Evolutionary conservation across 768 basidiomycete species (phyloP).

Genomic region (Phlegmacium glaucopus): DNA sequence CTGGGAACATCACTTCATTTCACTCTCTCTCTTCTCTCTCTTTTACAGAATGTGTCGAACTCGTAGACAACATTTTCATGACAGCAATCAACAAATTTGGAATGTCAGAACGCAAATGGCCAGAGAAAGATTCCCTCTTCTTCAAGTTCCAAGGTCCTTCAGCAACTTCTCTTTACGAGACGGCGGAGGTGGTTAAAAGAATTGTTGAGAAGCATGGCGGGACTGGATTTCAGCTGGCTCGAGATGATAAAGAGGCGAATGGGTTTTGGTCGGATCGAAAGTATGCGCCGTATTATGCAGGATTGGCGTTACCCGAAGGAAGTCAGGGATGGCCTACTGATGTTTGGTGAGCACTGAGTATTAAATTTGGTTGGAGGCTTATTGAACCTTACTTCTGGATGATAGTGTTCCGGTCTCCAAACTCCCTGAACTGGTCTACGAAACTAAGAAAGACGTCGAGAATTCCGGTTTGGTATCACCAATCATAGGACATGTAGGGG

Average conservation of each 20-base stretch:
- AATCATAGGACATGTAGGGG: slow-evolving; percentile 77
- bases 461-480: slow-evolving; percentile 53
- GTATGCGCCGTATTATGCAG: slow-evolving; percentile 57
- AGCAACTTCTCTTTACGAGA: slow-evolving; percentile 53
- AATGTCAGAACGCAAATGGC: slow-evolving; percentile 52
- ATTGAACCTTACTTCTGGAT: neutral
- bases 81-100: slow-evolving; percentile 54
- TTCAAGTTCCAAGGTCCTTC: slow-evolving; percentile 85
- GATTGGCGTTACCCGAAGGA: slow-evolving; percentile 54
- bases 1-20: no score
- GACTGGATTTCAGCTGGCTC: slow-evolving; percentile 62
- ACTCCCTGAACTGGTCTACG: slow-evolving; percentile 59
- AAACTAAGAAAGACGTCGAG: slow-evolving; percentile 70
- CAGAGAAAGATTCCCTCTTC: slow-evolving; percentile 68
- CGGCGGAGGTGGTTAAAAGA: slow-evolving; percentile 52
- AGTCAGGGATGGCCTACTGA: slow-evolving; percentile 68
- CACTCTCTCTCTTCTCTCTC: neutral
- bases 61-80: slow-evolving; percentile 74
- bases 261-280: slow-evolving; percentile 76
- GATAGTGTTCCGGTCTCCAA: slow-evolving; percentile 58
- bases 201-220: slow-evolving; percentile 67
- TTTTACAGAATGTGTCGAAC: slow-evolving; percentile 73
- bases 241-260: slow-evolving; percentile 58
- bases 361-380: no score
- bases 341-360: slow-evolving; percentile 50